These are phyloP conservation scores for Letharia lupina DNA, from an alignment of 495 filamentous ascomycete species.

Conservation along the genomic window DNA sequence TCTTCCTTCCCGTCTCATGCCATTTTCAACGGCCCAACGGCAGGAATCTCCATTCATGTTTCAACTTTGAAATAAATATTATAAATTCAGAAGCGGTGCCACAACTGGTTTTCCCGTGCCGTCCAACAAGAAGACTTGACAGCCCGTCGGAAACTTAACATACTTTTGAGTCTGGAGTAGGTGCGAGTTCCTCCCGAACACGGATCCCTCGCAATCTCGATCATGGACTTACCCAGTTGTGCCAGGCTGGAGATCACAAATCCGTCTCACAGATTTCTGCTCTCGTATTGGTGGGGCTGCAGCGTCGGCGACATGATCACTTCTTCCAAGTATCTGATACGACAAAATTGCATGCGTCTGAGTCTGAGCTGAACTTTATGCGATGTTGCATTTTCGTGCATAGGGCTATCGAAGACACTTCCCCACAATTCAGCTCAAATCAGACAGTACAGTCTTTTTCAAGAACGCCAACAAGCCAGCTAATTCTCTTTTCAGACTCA, in stretches of 20 bases:
- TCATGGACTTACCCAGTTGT: not conserved
- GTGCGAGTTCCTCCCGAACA: not conserved
- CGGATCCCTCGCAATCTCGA: not conserved
- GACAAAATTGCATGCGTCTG: not conserved
- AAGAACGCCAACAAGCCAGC: not conserved
- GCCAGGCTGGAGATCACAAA: slow-evolving; percentile 2
- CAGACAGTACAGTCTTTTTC: slow-evolving; percentile 8
- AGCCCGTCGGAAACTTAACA: not conserved
- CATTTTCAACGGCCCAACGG: not conserved
- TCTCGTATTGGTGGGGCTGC: slow-evolving; percentile 16
- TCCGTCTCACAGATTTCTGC: not conserved
- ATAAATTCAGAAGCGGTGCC: not conserved
- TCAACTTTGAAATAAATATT: not conserved
- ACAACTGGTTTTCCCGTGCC: not conserved
- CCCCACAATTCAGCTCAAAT: slow-evolving; percentile 12
- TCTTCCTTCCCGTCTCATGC: not conserved
- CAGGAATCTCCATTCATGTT: not conserved
- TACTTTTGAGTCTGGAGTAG: not conserved
- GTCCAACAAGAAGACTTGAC: not conserved
- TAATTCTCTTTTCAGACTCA: not conserved
- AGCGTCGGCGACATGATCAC: slow-evolving; percentile 1
- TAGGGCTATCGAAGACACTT: slow-evolving; percentile 13
- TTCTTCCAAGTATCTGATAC: slow-evolving; percentile 11
- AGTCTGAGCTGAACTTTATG: slow-evolving; percentile 2
- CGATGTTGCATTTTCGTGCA: slow-evolving; percentile 15